Evolutionary conservation across 2,329 filamentous ascomycete genomes (phyloP).

Genomic region (Geosmithia morbida): DNA sequence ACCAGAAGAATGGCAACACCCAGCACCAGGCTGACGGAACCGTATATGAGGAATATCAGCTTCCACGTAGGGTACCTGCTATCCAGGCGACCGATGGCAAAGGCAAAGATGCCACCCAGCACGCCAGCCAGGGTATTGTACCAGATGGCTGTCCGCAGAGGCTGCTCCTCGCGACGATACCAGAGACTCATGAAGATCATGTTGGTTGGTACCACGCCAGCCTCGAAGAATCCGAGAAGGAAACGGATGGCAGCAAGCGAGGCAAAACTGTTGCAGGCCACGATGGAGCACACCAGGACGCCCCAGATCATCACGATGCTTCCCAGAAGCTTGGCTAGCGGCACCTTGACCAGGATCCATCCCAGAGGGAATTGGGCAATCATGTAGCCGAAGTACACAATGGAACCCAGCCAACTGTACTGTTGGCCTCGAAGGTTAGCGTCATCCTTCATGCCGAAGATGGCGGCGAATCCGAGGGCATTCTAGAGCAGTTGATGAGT

Average conservation of each 20-base stretch:
- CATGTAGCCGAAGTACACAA: conserved; percentile 1
- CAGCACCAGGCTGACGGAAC: conserved; percentile 6
- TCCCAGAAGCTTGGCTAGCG: conserved; percentile 8
- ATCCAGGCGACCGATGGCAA: conserved; percentile 14
- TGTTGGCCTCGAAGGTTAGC: too few relatives aligned
- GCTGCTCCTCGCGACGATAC: conserved; percentile 16
- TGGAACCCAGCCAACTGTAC: background rate
- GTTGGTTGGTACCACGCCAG: conserved; percentile 11
- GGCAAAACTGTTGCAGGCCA: conserved; percentile 10
- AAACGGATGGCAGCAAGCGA: conserved; percentile 12
- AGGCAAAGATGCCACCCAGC: conserved; percentile 15
- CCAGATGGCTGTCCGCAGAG: conserved; percentile 15
- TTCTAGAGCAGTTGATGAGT: too few relatives aligned
- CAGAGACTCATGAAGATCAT: conserved; percentile 16
- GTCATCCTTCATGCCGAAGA: too few relatives aligned
- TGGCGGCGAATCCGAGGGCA: too few relatives aligned
- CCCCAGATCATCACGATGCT: background rate
- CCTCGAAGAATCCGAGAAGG: conserved; percentile 14
- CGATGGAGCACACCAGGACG: conserved; percentile 3
- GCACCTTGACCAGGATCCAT: conserved; percentile 8
- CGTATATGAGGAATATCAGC: conserved; percentile 9
- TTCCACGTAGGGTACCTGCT: conserved; percentile 9
- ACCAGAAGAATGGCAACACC: conserved; percentile 5
- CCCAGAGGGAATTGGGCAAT: conserved; percentile 1
- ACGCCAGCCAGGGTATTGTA: conserved; percentile 15